These are phyloP conservation scores for Penicillium aurantiogriseum DNA, from an alignment of 2,329 filamentous ascomycete genomes.

Conservation along the genomic window DNA sequence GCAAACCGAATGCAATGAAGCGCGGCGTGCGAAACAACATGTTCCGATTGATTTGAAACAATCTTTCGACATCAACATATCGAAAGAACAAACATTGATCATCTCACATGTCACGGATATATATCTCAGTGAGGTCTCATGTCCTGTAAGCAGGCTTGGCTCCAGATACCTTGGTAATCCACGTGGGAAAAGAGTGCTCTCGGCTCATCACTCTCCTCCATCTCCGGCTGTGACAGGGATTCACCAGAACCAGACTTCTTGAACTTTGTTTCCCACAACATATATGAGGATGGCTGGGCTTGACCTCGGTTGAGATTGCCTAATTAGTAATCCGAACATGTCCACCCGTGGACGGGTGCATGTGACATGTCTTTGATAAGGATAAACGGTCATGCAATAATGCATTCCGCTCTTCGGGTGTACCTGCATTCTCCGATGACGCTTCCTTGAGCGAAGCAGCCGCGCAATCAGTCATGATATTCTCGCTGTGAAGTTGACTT, in stretches of 20 bases:
- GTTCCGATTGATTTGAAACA: slow-evolving; percentile 63
- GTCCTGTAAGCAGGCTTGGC: not conserved
- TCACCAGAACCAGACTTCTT: not conserved
- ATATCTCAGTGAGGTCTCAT: not conserved
- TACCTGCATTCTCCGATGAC: slow-evolving; percentile 17
- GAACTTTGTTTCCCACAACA: not conserved
- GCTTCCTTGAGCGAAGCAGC: slow-evolving; percentile 11
- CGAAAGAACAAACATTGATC: not conserved
- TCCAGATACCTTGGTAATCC: not conserved
- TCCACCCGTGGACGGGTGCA: too few relatives aligned
- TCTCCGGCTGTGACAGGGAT: not conserved
- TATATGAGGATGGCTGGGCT: not conserved
- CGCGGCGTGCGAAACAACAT: slow-evolving; percentile 72
- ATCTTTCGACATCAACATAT: not conserved
- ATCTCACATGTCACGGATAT: not conserved
- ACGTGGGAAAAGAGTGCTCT: not conserved
- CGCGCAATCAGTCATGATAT: slow-evolving; percentile 12
- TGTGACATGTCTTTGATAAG: not conserved
- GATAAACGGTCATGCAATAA: slow-evolving; percentile 1
- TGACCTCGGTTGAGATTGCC: not conserved
- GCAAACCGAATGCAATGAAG: slow-evolving; percentile 70
- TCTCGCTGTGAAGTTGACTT: not conserved
- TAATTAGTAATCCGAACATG: not conserved
- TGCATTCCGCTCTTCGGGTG: slow-evolving; percentile 7
- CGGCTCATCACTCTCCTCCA: not conserved